Evolutionary conservation across 306 rosid species (phyloP).

Genomic region (Dalbergia cochinchinensis): DNA sequence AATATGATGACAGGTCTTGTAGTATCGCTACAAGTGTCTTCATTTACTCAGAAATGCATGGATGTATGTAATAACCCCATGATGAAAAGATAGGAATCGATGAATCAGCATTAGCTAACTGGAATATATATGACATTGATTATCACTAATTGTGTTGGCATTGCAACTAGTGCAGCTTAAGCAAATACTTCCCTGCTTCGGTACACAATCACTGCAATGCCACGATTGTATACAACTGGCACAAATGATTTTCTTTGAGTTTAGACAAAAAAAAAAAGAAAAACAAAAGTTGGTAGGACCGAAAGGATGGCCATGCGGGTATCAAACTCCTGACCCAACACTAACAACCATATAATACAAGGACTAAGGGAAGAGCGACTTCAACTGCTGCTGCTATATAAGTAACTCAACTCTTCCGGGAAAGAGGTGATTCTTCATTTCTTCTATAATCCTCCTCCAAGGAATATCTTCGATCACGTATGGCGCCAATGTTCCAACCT

Average conservation of each 20-base stretch:
- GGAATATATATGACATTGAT: not conserved
- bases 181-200: not conserved
- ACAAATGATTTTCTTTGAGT: no score
- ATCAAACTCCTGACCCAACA: no score
- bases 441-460: no score
- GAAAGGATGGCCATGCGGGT: no score
- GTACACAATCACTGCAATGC: not conserved
- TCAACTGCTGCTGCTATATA: no score
- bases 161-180: not conserved
- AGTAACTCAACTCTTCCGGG: not conserved
- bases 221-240: no score
- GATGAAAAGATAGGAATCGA: not conserved
- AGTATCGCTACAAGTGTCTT: conserved; percentile 3
- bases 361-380: no score
- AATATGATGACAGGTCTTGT: conserved; percentile 26
- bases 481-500: no score
- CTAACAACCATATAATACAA: no score
- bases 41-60: conserved; percentile 3
- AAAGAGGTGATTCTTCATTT: not conserved
- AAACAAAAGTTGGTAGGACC: no score
- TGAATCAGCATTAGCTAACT: not conserved
- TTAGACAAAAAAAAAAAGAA: no score
- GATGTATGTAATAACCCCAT: not conserved
- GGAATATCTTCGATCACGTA: no score
- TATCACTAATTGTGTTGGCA: not conserved